Percentiles rank a stretch among this genome's conserved stretches.
Evolutionary conservation across 768 basidiomycete species (phyloP).

Genomic region (Mycena vitilis): DNA sequence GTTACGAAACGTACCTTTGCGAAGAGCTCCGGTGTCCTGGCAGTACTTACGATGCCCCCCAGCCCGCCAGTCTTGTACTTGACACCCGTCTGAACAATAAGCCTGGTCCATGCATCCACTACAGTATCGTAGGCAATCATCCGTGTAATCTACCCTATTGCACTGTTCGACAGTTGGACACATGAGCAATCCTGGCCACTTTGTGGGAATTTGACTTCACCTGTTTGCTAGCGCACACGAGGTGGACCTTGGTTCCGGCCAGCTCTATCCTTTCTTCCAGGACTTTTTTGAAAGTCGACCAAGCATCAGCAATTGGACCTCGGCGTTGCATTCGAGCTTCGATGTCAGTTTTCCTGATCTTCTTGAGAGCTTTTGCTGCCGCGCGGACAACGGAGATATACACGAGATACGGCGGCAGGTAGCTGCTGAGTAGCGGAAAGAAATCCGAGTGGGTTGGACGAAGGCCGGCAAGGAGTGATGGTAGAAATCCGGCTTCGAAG

Average conservation of each 20-base stretch:
- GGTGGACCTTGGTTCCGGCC: conserved; percentile 9
- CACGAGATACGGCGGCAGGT: conserved; percentile 10
- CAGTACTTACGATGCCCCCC: conserved; percentile 8
- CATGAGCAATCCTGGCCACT: neutral
- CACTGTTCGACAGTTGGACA: conserved; percentile 4
- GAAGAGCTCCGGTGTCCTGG: conserved; percentile 5
- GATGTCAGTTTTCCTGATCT: neutral
- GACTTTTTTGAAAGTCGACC: conserved; percentile 6
- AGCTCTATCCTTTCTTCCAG: conserved; percentile 13
- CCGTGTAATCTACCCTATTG: conserved; percentile 22
- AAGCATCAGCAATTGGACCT: conserved; percentile 13
- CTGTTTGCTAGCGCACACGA: conserved; percentile 7
- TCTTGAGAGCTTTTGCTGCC: conserved; percentile 15
- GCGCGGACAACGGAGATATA: conserved; percentile 16
- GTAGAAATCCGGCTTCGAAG: conserved; percentile 12
- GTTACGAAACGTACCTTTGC: neutral
- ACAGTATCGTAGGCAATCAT: conserved; percentile 16
- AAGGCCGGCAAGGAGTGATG: conserved; percentile 4
- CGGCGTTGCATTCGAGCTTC: conserved; percentile 14
- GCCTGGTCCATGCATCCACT: conserved; percentile 7
- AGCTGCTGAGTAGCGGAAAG: neutral
- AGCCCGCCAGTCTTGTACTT: conserved; percentile 3
- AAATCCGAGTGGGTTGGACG: neutral
- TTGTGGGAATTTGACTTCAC: no score
- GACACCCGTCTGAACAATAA: conserved; percentile 23